phyloP scores from a whole-genome alignment of 2,329 filamentous ascomycete species.

The Aspergillus hiratsukae region DNA sequence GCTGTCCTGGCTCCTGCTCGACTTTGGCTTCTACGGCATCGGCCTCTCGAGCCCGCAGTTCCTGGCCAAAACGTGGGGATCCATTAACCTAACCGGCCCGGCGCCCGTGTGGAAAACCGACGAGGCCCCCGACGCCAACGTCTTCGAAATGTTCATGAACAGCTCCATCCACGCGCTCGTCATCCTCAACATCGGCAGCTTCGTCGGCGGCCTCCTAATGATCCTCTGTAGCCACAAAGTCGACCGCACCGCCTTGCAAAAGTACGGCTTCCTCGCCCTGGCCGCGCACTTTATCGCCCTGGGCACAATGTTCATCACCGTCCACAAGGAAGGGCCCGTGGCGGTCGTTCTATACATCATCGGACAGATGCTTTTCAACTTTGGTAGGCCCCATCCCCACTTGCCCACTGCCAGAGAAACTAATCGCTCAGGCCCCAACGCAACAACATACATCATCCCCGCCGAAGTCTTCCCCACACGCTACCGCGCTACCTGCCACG shows the following conservation, averaged over 20 bases:
- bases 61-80: conserved; percentile 39
- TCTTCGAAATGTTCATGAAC: conserved; percentile 37
- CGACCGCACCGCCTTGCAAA: conserved; percentile 42
- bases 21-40: conserved; percentile 57
- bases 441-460: conserved; percentile 47
- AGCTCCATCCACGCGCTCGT: conserved; percentile 38
- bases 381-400: conserved; percentile 30
- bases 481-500: conserved; percentile 52
- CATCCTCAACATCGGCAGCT: conserved; percentile 40
- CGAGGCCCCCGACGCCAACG: conserved; percentile 36
- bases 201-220: conserved; percentile 39
- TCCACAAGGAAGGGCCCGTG: conserved; percentile 31
- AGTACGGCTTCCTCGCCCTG: conserved; percentile 42
- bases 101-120: conserved; percentile 36
- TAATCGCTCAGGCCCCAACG: conserved; percentile 39
- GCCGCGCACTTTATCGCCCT: conserved; percentile 41
- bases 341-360: conserved; percentile 42
- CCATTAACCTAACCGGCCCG: conserved; percentile 23
- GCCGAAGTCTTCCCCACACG: conserved; percentile 54
- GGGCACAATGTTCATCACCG: conserved; percentile 39
- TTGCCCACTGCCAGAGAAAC: too few relatives aligned
- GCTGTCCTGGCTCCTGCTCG: conserved; percentile 52
- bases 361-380: conserved; percentile 47
- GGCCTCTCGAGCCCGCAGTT: conserved; percentile 44
- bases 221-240: conserved; percentile 38